phyloP scores from a whole-genome alignment of 768 basidiomycete genomes.

The Mycena galopus region DNA sequence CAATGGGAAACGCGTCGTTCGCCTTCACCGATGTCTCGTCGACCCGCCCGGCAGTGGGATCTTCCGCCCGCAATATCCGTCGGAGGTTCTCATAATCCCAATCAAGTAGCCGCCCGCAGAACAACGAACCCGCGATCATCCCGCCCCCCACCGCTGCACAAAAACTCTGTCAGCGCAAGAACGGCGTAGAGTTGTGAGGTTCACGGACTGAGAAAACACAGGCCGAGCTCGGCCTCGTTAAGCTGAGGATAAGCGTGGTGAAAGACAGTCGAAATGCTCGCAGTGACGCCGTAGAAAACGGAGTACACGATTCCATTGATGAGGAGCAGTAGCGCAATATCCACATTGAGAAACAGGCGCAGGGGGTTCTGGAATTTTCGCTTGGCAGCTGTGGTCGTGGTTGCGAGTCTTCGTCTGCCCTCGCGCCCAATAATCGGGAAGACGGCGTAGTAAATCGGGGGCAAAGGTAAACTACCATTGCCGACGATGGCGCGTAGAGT shows the following conservation, averaged over 20 bases:
- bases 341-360: constrained; percentile 64
- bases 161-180: not conserved
- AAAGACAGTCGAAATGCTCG: constrained; percentile 74
- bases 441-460: no score
- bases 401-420: constrained; percentile 39
- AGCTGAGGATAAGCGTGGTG: constrained; percentile 68
- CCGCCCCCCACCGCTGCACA: constrained; percentile 21
- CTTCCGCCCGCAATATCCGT: not conserved
- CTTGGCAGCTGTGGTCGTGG: constrained; percentile 44
- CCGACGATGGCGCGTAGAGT: no score
- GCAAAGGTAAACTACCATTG: no score
- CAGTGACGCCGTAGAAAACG: constrained; percentile 66
- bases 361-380: constrained; percentile 63
- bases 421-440: no score
- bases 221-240: constrained; percentile 75
- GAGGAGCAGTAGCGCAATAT: constrained; percentile 64
- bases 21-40: no score
- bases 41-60: not conserved
- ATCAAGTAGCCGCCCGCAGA: constrained; percentile 23
- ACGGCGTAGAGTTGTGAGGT: no score
- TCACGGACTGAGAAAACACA: no score
- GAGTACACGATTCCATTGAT: constrained; percentile 65
- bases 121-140: constrained; percentile 8
- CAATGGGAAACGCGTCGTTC: constrained; percentile 63
- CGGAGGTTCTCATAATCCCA: constrained; percentile 29